Evolutionary conservation across 495 filamentous ascomycete genomes (phyloP).

Genomic region (Podospora tetraspora): DNA sequence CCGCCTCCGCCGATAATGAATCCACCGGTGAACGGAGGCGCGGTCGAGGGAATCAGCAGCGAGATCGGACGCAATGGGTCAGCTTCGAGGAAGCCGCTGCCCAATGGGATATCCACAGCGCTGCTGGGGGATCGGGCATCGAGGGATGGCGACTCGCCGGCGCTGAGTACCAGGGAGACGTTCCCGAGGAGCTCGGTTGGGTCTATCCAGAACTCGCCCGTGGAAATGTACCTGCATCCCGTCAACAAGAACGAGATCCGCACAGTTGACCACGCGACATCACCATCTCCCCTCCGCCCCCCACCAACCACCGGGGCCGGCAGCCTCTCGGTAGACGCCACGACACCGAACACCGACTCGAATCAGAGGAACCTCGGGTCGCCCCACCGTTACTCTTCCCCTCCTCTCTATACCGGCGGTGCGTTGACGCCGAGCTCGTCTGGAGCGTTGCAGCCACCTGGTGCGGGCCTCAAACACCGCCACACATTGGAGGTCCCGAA

Average conservation of each 20-base stretch:
- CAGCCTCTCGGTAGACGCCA: conserved; percentile 35
- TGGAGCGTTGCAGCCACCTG: conserved; percentile 42
- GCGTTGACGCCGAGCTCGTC: conserved; percentile 39
- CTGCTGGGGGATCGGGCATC: conserved; percentile 23
- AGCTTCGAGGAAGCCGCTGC: conserved; percentile 17
- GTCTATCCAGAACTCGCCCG: conserved; percentile 31
- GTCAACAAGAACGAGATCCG: conserved; percentile 29
- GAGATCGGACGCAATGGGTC: conserved; percentile 6
- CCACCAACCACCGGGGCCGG: conserved; percentile 8
- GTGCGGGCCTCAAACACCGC: conserved; percentile 62
- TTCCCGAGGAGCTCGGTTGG: conserved; percentile 25
- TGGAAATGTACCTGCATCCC: conserved; percentile 32
- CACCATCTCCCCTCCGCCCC: conserved; percentile 11
- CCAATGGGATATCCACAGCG: conserved; percentile 16
- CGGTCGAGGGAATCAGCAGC: conserved; percentile 16
- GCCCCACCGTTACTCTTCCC: conserved; percentile 70
- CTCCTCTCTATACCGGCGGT: conserved; percentile 51
- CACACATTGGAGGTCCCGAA: conserved; percentile 88
- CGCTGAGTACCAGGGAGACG: conserved; percentile 12
- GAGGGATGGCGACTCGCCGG: conserved; percentile 8
- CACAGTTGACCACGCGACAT: conserved; percentile 25
- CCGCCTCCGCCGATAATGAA: conserved; percentile 27
- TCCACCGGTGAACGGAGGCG: conserved; percentile 19
- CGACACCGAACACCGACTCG: conserved; percentile 39
- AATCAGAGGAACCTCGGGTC: conserved; percentile 34